Percentiles rank a stretch among this genome's conserved stretches.
These are phyloP conservation scores for Paramecium primaurelia DNA, from an alignment of 73 alveolate genomes.

Conservation along the genomic window DNA sequence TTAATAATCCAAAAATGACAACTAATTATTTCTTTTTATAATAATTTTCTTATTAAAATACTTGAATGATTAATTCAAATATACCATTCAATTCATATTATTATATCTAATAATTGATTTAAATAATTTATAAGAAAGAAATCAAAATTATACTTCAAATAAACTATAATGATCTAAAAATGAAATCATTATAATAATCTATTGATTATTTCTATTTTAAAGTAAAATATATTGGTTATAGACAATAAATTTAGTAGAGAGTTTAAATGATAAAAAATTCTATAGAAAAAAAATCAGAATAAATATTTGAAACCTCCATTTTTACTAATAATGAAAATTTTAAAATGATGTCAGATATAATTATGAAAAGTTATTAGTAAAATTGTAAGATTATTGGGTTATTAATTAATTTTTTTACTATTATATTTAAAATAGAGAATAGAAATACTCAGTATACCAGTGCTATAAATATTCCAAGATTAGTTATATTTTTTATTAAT, in stretches of 20 bases:
- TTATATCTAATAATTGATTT: too few relatives aligned
- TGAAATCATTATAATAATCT: too few relatives aligned
- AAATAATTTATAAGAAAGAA: too few relatives aligned
- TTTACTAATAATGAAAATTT: neutral
- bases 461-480: neutral
- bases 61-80: neutral
- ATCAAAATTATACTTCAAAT: too few relatives aligned
- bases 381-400: neutral
- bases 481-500: neutral
- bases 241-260: neutral
- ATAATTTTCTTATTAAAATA: neutral
- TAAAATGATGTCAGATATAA: neutral
- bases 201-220: too few relatives aligned
- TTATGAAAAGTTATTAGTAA: neutral
- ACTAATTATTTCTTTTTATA: neutral
- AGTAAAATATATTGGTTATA: too few relatives aligned
- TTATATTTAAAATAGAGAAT: neutral
- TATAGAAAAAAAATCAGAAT: neutral
- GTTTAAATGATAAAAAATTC: neutral
- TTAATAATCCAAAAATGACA: neutral
- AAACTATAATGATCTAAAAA: too few relatives aligned
- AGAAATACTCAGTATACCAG: neutral
- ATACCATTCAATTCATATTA: neutral
- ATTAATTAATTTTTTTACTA: neutral
- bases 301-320: neutral